These are phyloP conservation scores for Cicer yamashitae DNA, from an alignment of 306 rosid genomes.

Conservation along the genomic window DNA sequence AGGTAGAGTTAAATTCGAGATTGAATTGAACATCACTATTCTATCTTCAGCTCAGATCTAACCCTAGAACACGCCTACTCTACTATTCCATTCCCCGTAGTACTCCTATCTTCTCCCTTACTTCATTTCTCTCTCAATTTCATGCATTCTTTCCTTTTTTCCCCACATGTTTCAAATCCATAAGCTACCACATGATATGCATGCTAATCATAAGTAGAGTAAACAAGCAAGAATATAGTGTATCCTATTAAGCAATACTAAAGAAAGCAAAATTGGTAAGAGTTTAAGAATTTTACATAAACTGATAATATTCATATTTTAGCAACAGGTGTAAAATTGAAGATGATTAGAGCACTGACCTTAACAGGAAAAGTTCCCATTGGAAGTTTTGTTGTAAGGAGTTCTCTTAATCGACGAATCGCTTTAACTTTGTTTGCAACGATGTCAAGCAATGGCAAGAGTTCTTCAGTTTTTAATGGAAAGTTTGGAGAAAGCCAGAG, in stretches of 20 bases:
- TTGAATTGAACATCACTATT: slow-evolving; percentile 18
- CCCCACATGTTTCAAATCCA: background rate
- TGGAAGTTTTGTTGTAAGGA: slow-evolving; percentile 97
- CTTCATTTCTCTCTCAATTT: slow-evolving; percentile 14
- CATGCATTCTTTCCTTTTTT: background rate
- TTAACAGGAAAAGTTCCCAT: slow-evolving; percentile 96
- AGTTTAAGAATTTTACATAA: slow-evolving; percentile 1
- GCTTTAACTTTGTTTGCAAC: slow-evolving; percentile 98
- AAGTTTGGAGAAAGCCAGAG: slow-evolving; percentile 97
- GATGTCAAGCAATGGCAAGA: slow-evolving; percentile 94
- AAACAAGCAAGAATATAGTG: slow-evolving; percentile 28
- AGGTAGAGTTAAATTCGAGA: background rate
- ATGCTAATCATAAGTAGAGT: slow-evolving; percentile 14
- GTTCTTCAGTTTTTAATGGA: slow-evolving; percentile 85
- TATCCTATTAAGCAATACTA: background rate
- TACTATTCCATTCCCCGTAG: background rate
- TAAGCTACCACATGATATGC: slow-evolving; percentile 27
- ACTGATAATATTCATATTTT: slow-evolving; percentile 26
- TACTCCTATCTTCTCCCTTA: background rate
- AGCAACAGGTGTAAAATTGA: slow-evolving; percentile 19
- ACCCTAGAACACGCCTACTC: slow-evolving; percentile 5
- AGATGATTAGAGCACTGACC: slow-evolving; percentile 60
- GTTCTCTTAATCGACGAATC: slow-evolving; percentile 94
- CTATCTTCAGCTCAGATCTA: slow-evolving; percentile 14
- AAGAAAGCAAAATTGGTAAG: slow-evolving; percentile 32